Conservation (phyloP, 2,329 filamentous ascomycete genomes). For the Colletotrichum truncatum region DNA sequence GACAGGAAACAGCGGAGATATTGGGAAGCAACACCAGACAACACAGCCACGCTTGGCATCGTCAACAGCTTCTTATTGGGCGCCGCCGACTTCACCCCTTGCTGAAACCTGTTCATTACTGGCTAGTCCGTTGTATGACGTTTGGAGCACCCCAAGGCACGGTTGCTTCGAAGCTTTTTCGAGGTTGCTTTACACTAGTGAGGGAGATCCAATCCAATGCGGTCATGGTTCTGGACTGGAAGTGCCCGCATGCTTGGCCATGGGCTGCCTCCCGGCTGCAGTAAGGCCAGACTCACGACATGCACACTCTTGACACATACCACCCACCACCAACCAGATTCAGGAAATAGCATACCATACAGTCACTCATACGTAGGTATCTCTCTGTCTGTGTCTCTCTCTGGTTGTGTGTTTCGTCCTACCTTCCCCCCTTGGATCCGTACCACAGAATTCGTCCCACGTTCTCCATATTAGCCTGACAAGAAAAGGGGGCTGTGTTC, state of each 20-base stretch:
- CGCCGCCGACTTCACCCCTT: background rate
- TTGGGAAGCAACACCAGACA: slow-evolving; percentile 26
- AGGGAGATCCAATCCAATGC: background rate
- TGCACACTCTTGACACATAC: too few relatives aligned
- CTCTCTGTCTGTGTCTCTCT: too few relatives aligned
- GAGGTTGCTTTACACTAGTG: background rate
- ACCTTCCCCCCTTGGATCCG: too few relatives aligned
- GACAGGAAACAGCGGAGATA: slow-evolving; percentile 26
- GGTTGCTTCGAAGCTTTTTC: background rate
- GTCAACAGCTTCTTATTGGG: slow-evolving; percentile 8
- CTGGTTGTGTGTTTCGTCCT: slow-evolving; percentile 27
- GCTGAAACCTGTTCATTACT: slow-evolving; percentile 27
- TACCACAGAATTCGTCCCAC: slow-evolving; percentile 19
- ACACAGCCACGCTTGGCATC: slow-evolving; percentile 30
- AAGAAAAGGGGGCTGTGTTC: slow-evolving; percentile 31
- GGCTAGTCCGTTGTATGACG: slow-evolving; percentile 23
- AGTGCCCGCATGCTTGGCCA: background rate
- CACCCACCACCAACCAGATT: background rate
- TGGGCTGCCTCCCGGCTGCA: background rate
- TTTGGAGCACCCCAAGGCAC: background rate
- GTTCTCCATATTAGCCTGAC: slow-evolving; percentile 26
- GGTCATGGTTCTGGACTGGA: background rate
- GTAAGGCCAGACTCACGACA: too few relatives aligned
- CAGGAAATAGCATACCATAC: too few relatives aligned
- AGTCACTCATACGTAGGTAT: too few relatives aligned